Evolutionary conservation across 139 green algal genomes (phyloP), one percentile per base, ranked within the genome.

Genomic region (Desmodesmus armatus): DNA sequence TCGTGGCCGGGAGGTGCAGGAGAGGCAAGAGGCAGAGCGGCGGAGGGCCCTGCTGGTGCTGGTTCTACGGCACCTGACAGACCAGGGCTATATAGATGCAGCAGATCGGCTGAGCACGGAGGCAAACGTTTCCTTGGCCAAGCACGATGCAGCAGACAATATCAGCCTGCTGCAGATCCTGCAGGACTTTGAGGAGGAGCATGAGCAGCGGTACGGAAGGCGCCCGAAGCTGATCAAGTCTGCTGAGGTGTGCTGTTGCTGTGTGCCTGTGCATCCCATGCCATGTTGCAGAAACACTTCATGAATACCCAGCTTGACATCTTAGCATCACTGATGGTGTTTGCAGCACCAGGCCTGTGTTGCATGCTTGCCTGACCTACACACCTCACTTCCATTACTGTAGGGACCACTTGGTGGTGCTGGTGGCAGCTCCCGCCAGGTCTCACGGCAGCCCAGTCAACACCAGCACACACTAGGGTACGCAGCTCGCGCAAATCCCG

Each of bases 131-230:
- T 90, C 67, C 0, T 58, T 95, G 37, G 55, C 86, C 19, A 92
- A 93, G 87, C 90, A 93, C 1, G 91, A 96, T 84, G 92, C 88
- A 2, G 93, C 93, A 23, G 92, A 95, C 63, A 96, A 96, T 35
- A 69, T 96, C 0, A 87, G 92, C 74, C 78, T 96, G 21, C 23
- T 92, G 29, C 85, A 72, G 5, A 88, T 96, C 31, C 15, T 96
- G 2, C 89, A 93, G 78, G 93, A 95, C 69, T 95, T 89, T 72
- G 92, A 95, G 76, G 88, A 92, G 23, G 79, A 47, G 0, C 92
- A 93, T 60, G 91, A 95, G 58, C n/a, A 85, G 9, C 91, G 91
- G 43, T 95, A 89, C 83, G 92, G 89, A 4, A 87, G 83, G 77
- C 89, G 81, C 17, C 89, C 88, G 5, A 94, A 95, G 83, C 88